phyloP scores from a whole-genome alignment of 495 filamentous ascomycete genomes.

The Trichoderma gamsii region DNA sequence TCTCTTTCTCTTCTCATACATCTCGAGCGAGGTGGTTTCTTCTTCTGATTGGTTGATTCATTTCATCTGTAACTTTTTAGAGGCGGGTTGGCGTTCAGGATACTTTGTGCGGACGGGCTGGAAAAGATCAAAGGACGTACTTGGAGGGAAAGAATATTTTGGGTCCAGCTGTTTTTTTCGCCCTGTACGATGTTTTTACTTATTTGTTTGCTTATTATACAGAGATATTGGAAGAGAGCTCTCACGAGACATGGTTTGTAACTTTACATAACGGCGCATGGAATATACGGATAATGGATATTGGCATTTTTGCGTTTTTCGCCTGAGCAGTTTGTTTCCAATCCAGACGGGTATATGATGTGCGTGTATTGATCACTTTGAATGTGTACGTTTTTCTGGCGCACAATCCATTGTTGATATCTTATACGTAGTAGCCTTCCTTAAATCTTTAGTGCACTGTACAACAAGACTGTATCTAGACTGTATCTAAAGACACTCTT shows the following conservation, averaged over 20 bases:
- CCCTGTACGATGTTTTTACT: background rate
- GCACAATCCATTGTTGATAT: background rate
- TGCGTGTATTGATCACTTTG: too few species aligned
- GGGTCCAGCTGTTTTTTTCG: background rate
- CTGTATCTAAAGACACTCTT: too few species aligned
- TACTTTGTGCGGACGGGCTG: background rate
- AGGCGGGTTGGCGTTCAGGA: conserved; percentile 6
- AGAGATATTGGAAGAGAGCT: conserved; percentile 6
- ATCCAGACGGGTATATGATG: too few species aligned
- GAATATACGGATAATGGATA: background rate
- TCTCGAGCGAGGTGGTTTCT: background rate
- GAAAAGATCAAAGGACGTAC: background rate
- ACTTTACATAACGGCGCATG: background rate
- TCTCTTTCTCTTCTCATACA: background rate
- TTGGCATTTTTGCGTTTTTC: background rate
- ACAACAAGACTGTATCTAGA: too few species aligned
- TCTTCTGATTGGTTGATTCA: background rate
- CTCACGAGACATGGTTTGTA: conserved; percentile 12
- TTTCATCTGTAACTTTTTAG: background rate
- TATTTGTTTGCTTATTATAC: background rate
- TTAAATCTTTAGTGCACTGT: too few species aligned
- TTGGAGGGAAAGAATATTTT: background rate
- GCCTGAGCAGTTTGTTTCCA: conserved; percentile 3
- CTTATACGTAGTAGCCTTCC: too few species aligned
- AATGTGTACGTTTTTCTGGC: background rate